A percentile compares a stretch with the other conserved stretches of the same genome.
Conservation (phyloP, 768 basidiomycete genomes). For the Kondoa malvinella region DNA sequence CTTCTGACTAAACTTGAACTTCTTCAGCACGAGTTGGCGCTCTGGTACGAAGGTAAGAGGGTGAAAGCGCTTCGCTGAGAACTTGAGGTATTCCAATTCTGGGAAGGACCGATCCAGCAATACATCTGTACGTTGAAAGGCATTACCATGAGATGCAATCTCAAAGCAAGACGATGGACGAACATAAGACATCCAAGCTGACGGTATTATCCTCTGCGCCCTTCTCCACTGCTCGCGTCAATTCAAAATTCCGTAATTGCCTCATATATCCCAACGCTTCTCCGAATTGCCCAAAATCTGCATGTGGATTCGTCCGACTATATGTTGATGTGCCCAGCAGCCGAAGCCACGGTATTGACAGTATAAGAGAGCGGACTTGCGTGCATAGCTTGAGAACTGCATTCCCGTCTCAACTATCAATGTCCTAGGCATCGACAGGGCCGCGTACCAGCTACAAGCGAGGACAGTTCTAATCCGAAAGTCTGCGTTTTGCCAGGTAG, state of each 20-base stretch:
- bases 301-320: background rate
- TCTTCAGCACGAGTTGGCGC: background rate
- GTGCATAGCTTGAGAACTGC: background rate
- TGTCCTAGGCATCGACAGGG: background rate
- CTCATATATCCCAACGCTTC: background rate
- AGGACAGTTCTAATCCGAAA: background rate
- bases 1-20: background rate
- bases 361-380: background rate
- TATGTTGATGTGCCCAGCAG: background rate
- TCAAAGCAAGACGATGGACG: background rate
- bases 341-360: background rate
- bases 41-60: background rate
- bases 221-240: background rate
- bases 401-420: background rate
- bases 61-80: background rate
- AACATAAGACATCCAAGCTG: background rate
- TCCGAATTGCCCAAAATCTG: background rate
- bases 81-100: background rate
- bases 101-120: background rate
- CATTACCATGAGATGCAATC: background rate
- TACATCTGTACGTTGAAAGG: background rate
- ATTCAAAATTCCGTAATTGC: background rate
- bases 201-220: background rate
- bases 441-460: background rate
- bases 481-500: background rate